phyloP scores from a whole-genome alignment of 2,329 filamentous ascomycete species.

The Colletotrichum siamense region DNA sequence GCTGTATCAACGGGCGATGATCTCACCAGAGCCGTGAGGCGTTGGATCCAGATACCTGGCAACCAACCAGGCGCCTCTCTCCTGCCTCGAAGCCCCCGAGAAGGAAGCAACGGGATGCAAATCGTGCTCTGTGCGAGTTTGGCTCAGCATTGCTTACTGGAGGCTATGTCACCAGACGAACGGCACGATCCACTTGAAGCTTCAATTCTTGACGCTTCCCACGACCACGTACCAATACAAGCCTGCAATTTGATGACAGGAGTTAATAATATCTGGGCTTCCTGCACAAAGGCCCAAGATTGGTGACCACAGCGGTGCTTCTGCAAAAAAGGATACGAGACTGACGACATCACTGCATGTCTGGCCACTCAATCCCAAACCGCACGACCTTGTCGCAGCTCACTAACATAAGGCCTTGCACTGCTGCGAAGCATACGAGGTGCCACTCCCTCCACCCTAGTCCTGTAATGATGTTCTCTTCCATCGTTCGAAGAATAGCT shows the following conservation, averaged over 20 bases:
- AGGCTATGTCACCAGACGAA: background rate
- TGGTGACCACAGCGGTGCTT: background rate
- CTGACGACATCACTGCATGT: slow-evolving; percentile 14
- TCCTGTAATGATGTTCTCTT: background rate
- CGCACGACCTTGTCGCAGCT: slow-evolving; percentile 8
- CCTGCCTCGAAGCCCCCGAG: background rate
- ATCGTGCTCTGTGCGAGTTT: background rate
- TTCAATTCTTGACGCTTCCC: background rate
- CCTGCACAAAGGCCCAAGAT: background rate
- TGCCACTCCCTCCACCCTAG: background rate
- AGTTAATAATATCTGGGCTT: background rate
- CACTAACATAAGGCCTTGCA: background rate
- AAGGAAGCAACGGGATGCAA: background rate
- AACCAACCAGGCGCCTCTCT: background rate
- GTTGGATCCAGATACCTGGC: background rate
- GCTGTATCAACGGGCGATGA: background rate
- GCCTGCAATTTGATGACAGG: background rate
- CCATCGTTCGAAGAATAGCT: background rate
- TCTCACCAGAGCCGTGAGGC: background rate
- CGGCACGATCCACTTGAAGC: background rate
- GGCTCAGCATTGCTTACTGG: background rate
- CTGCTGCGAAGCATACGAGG: slow-evolving; percentile 1
- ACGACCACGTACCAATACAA: background rate
- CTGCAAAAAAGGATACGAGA: slow-evolving; percentile 7
- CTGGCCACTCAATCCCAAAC: slow-evolving; percentile 16